Evolutionary conservation across 192 early-diverging fungal genomes (phyloP).

Genomic region (Backusella westeae): DNA sequence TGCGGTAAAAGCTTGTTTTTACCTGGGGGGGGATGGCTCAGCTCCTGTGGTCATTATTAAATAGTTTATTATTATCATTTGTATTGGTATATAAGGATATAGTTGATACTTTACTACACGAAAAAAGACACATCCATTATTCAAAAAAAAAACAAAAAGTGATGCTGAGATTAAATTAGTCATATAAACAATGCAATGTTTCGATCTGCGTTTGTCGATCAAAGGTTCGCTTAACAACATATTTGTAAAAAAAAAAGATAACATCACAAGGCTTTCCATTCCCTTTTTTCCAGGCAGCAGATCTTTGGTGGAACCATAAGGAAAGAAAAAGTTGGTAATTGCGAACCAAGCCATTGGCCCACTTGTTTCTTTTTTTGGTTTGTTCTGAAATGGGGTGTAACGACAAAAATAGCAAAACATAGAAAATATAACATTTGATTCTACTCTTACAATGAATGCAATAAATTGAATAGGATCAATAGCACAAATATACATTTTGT

Average conservation of each 20-base stretch:
- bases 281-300: not conserved
- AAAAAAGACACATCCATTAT: not conserved
- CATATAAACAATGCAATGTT: not conserved
- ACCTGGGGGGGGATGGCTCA: too few species aligned
- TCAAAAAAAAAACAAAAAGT: not conserved
- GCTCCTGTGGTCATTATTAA: too few species aligned
- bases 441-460: not conserved
- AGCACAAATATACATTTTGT: not conserved
- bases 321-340: not conserved
- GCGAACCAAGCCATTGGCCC: not conserved
- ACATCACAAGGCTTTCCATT: not conserved
- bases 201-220: not conserved
- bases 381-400: too few species aligned
- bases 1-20: not conserved
- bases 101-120: not conserved
- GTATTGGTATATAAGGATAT: not conserved
- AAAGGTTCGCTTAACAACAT: not conserved
- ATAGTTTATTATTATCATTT: not conserved
- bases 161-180: not conserved
- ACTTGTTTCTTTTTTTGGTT: not conserved
- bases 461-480: not conserved
- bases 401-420: not conserved
- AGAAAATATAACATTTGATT: not conserved
- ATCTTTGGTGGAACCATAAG: not conserved
- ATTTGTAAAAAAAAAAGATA: not conserved